phyloP scores from a whole-genome alignment of 495 filamentous ascomycete species.

The Zalerion maritima region DNA sequence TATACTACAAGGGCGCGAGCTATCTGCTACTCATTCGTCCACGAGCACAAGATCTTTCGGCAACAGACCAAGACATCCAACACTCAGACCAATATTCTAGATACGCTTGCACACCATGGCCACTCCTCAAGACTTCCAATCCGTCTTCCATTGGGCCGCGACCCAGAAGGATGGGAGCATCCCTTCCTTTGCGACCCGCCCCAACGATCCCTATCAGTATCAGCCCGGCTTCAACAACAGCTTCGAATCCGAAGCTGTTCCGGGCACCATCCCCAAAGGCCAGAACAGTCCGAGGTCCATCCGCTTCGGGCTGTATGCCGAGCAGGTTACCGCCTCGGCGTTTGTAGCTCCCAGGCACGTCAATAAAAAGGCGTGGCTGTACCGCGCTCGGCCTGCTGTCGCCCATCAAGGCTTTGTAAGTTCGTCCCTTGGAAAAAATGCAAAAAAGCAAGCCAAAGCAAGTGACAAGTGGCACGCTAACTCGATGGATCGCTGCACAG shows the following conservation, averaged over 20 bases:
- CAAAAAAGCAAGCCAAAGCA: conserved; percentile 1
- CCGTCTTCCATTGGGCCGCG: conserved; percentile 45
- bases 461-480: not conserved
- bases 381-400: conserved; percentile 51
- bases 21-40: too few species aligned
- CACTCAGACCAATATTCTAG: too few species aligned
- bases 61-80: too few species aligned
- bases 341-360: conserved; percentile 56
- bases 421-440: conserved; percentile 20
- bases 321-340: conserved; percentile 60
- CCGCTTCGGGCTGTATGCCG: conserved; percentile 54
- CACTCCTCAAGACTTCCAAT: conserved; percentile 41
- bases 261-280: conserved; percentile 17
- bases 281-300: conserved; percentile 58
- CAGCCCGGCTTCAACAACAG: conserved; percentile 32
- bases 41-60: too few species aligned
- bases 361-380: conserved; percentile 61
- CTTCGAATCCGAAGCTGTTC: conserved; percentile 22
- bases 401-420: conserved; percentile 46
- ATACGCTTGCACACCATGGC: too few species aligned
- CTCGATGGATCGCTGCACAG: conserved; percentile 8
- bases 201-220: conserved; percentile 31
- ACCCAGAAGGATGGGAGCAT: conserved; percentile 36
- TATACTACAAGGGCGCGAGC: too few species aligned
- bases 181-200: conserved; percentile 33